phyloP scores from a whole-genome alignment of 2,329 filamentous ascomycete species.

The Penicillium sp. region DNA sequence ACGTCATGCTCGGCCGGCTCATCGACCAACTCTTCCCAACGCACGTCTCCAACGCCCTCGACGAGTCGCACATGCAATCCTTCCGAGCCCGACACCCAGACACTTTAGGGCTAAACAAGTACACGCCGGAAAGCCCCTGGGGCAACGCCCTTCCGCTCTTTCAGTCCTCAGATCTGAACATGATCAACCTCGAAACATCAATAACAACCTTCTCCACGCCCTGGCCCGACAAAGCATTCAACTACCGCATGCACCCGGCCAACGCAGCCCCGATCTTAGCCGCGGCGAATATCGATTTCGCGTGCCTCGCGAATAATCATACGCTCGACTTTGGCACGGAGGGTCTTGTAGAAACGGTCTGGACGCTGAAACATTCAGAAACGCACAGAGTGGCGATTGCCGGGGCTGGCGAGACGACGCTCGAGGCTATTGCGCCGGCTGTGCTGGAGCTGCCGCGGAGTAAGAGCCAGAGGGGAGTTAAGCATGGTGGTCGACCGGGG shows the following conservation, averaged over 20 bases:
- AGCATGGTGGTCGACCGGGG: neutral
- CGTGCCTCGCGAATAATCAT: conserved; percentile 39
- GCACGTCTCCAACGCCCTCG: conserved; percentile 27
- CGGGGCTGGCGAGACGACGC: conserved; percentile 28
- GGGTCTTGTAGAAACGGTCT: conserved; percentile 33
- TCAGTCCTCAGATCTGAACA: conserved; percentile 26
- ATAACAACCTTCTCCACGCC: conserved; percentile 27
- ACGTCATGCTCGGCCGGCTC: conserved; percentile 42
- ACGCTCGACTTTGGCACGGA: conserved; percentile 33
- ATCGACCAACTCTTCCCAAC: conserved; percentile 37
- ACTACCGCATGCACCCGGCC: conserved; percentile 39
- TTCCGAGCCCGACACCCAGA: conserved; percentile 20
- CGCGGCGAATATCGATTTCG: conserved; percentile 31
- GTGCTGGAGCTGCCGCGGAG: conserved; percentile 21
- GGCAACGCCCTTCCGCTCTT: conserved; percentile 32
- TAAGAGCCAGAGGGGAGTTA: neutral
- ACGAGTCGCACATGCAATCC: conserved; percentile 19
- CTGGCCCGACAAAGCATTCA: conserved; percentile 40
- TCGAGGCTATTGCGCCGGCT: conserved; percentile 28
- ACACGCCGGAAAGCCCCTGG: conserved; percentile 30
- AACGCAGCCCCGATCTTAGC: conserved; percentile 28
- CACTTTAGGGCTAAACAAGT: conserved; percentile 17
- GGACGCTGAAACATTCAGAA: conserved; percentile 20
- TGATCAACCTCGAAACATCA: conserved; percentile 41
- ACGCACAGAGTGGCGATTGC: conserved; percentile 25